Evolutionary conservation across 2,329 filamentous ascomycete species (phyloP), one percentile per base, ranked within the genome.

Genomic region (Fusarium verticillioides): DNA sequence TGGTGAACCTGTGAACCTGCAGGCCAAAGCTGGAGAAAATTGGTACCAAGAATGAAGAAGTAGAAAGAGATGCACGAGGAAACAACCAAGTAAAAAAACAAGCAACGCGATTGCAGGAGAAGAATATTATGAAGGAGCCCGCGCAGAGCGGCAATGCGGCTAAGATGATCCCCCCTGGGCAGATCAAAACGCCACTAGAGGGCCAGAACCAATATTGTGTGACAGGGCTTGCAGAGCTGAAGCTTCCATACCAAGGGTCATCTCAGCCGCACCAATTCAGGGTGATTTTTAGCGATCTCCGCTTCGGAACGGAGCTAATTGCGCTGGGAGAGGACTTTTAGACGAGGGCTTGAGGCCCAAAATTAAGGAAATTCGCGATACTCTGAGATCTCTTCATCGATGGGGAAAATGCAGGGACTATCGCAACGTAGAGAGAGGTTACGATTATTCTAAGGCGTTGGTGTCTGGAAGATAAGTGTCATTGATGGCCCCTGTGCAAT

Each of bases 221-320:
- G 54, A 28, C 30, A 10, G 13, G 40, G 40, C 54, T 58, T 58
- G 54, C 40, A 58, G 40, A 26, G 54, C 54, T 58, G 54, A 58
- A 58, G 19, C 30, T 19, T 15, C 0, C 54, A 58, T 49, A 8
- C 40, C 54, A 49, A 44, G 13, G 16, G n/a, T 57, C 54, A 18
- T 4, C 2, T 57, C 54, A 57, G 54, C 54, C 28, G 39, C 54
- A 57, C 37, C 54, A 30, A 21, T 19, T 52, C 18, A 7, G 15
- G 34, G 5, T 40, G 50, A 6, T 7, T 7, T 9, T 47, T 9
- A 15, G 39, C 39, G 47, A 46, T 47, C 40, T 57, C 54, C 54
- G 54, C 28, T 3, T 34, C 16, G 4, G 4, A 26, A 36, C 30
- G 54, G 54, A 47, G 40, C 34, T 56, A 28, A 28, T 54, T 5